Conservation (phyloP, 2,329 filamentous ascomycete species). For the Chalara sp. region DNA sequence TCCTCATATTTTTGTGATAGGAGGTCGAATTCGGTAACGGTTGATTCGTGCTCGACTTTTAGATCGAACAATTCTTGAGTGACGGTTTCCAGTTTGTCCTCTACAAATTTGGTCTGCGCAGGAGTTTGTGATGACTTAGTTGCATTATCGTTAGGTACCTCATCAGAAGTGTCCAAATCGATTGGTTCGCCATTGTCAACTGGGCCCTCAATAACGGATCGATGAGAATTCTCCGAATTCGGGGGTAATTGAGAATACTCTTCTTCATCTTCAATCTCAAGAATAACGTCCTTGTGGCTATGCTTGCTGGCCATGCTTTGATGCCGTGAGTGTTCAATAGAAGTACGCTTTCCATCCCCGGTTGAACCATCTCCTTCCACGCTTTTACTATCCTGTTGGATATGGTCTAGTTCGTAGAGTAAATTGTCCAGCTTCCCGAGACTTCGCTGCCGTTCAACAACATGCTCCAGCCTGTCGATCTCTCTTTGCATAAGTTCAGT, state of each 20-base stretch:
- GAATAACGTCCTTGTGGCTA: constrained; percentile 48
- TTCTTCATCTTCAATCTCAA: constrained; percentile 35
- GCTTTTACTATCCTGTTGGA: constrained; percentile 52
- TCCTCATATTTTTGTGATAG: constrained; percentile 89
- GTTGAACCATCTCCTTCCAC: constrained; percentile 31
- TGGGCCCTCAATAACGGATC: constrained; percentile 25
- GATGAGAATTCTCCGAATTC: constrained; percentile 12
- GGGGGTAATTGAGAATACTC: constrained; percentile 11
- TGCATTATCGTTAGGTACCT: constrained; percentile 25
- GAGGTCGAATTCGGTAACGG: constrained; percentile 71
- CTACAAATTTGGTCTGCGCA: constrained; percentile 77
- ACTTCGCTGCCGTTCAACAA: constrained; percentile 90
- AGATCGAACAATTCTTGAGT: constrained; percentile 89
- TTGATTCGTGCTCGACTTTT: constrained; percentile 82
- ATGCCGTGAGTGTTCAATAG: constrained; percentile 45
- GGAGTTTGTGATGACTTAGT: constrained; percentile 48
- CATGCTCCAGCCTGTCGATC: constrained; percentile 87
- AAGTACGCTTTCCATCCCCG: constrained; percentile 37
- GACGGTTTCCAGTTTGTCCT: constrained; percentile 86
- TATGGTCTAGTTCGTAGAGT: constrained; percentile 80
- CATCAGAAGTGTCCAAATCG: constrained; percentile 12
- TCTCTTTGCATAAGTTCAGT: constrained; percentile 95
- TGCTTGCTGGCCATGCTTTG: constrained; percentile 46
- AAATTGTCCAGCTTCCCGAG: constrained; percentile 91
- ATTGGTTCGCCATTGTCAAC: constrained; percentile 25